A percentile compares a stretch with the other conserved stretches of the same genome.
Evolutionary conservation across 106 monocot genomes (phyloP).

Genomic region (Ottelia alismoides): DNA sequence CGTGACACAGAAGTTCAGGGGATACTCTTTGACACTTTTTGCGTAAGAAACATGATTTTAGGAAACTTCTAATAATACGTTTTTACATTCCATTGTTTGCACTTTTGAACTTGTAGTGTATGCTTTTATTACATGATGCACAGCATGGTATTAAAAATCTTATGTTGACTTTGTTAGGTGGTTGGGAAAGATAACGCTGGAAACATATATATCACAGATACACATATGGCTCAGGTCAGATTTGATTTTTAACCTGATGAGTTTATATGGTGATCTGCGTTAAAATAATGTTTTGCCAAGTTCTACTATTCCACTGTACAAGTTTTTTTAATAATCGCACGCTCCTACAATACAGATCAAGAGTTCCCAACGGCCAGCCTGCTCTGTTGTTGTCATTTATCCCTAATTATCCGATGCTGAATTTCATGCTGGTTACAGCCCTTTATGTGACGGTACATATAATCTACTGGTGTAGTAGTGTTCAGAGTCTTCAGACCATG

Average conservation of each 20-base stretch:
- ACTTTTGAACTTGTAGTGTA: too few species aligned
- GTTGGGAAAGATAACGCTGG: conserved; percentile 97
- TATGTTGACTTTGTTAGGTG: conserved; percentile 39
- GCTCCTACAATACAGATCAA: conserved; percentile 39
- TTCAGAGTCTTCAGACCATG: background rate
- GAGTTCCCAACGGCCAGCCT: conserved; percentile 83
- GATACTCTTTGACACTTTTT: conserved; percentile 74
- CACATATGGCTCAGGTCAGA: conserved; percentile 92
- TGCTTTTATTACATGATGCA: too few species aligned
- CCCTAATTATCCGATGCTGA: conserved; percentile 83
- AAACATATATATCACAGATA: conserved; percentile 94
- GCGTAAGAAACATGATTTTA: conserved; percentile 79
- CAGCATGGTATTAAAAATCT: too few species aligned
- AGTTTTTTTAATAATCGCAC: background rate
- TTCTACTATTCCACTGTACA: background rate
- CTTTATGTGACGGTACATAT: conserved; percentile 64
- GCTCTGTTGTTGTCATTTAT: conserved; percentile 57
- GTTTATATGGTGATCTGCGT: background rate
- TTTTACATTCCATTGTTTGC: too few species aligned
- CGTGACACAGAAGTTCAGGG: conserved; percentile 60
- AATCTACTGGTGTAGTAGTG: background rate
- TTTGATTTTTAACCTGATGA: background rate
- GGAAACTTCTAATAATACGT: too few species aligned
- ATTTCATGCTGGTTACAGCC: conserved; percentile 90
- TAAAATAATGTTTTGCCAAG: background rate